These are phyloP conservation scores for Vanderwaltozyma yarrowii DNA, from an alignment of 805 yeast genomes.

Conservation along the genomic window DNA sequence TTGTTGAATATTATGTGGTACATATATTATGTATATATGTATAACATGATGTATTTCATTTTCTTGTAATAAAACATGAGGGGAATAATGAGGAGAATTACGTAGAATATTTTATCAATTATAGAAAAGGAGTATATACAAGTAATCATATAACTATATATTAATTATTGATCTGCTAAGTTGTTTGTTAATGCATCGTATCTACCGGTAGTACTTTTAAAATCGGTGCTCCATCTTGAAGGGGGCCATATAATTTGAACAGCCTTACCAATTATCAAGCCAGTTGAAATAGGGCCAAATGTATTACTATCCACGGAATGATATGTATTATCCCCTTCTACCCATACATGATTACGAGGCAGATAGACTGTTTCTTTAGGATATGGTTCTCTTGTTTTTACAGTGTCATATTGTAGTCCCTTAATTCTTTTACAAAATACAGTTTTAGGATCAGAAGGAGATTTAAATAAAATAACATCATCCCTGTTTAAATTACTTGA, in stretches of 20 bases:
- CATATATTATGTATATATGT: too few relatives aligned
- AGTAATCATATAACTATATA: not conserved
- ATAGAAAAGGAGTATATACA: not conserved
- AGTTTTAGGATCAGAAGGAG: conserved; percentile 71
- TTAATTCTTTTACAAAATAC: conserved; percentile 72
- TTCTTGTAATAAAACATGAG: too few relatives aligned
- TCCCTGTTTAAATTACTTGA: conserved; percentile 42
- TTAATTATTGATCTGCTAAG: too few relatives aligned
- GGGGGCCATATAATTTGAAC: conserved; percentile 62
- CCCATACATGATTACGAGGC: conserved; percentile 84
- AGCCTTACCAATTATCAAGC: conserved; percentile 71
- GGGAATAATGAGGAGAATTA: too few relatives aligned
- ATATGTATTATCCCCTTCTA: conserved; percentile 79
- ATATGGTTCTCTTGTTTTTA: conserved; percentile 54
- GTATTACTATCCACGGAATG: conserved; percentile 78
- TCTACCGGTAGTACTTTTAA: not conserved
- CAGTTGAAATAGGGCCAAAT: conserved; percentile 82
- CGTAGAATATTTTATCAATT: too few relatives aligned
- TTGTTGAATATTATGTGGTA: too few relatives aligned
- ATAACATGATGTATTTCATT: too few relatives aligned
- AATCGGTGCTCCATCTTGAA: conserved; percentile 35
- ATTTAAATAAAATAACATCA: conserved; percentile 67
- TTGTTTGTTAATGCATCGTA: not conserved
- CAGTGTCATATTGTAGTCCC: conserved; percentile 62
- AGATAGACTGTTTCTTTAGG: conserved; percentile 47